Conservation (phyloP, 2,329 filamentous ascomycete genomes). For the Ophiognomonia clavigignenti-juglandacearum region DNA sequence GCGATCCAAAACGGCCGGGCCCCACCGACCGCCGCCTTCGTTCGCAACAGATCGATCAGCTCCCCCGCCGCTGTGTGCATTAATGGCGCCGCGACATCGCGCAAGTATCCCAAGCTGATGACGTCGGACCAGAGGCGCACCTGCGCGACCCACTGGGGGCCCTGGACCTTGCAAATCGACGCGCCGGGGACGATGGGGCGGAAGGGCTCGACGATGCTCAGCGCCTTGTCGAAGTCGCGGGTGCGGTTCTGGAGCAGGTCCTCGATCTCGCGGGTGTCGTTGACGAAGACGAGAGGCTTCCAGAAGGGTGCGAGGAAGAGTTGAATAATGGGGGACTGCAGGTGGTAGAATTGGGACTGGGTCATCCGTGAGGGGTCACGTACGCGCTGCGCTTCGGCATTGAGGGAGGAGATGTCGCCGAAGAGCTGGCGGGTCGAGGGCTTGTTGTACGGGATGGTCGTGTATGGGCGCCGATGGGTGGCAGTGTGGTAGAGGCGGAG, state of each 20-base stretch:
- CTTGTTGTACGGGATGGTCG: conserved; percentile 12
- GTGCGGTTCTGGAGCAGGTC: conserved; percentile 20
- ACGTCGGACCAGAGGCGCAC: conserved; percentile 12
- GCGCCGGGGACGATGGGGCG: conserved; percentile 9
- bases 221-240: conserved; percentile 16
- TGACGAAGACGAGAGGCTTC: conserved; percentile 18
- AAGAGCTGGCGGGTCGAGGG: conserved; percentile 14
- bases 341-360: conserved; percentile 2
- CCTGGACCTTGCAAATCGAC: conserved; percentile 11
- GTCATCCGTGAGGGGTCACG: conserved; percentile 5
- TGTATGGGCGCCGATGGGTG: conserved; percentile 9
- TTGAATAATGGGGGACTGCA: conserved; percentile 1
- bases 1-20: conserved; percentile 17
- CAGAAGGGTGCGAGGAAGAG: conserved; percentile 14
- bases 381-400: conserved; percentile 1
- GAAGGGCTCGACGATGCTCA: conserved; percentile 4
- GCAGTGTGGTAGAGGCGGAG: conserved; percentile 7
- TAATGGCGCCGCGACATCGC: conserved; percentile 7
- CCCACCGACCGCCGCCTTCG: conserved; percentile 12
- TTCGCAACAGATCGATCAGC: conserved; percentile 17
- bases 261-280: conserved; percentile 19
- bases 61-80: conserved; percentile 18
- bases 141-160: conserved; percentile 9
- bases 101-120: conserved; percentile 10
- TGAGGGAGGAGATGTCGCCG: conserved; percentile 12